Percentiles rank a stretch among this genome's conserved stretches.
phyloP scores from a whole-genome alignment of 306 rosid genomes.

The Quillaja saponaria region DNA sequence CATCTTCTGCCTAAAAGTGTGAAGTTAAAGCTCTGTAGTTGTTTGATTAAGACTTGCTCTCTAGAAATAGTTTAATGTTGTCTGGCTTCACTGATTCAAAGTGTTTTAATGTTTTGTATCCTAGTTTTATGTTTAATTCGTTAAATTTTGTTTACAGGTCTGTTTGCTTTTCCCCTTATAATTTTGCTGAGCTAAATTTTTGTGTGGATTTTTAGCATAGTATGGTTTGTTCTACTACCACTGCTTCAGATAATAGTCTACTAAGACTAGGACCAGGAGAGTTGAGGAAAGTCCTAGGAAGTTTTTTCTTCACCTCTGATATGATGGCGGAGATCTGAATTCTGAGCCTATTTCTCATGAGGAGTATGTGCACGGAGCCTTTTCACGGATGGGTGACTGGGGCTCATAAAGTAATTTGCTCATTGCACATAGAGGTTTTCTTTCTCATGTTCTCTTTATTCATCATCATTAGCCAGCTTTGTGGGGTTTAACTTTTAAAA shows the following conservation, averaged over 20 bases:
- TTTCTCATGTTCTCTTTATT: too few relatives aligned
- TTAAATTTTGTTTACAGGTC: not conserved
- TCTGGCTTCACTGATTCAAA: not conserved
- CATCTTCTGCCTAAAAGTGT: too few relatives aligned
- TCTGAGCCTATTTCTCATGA: not conserved
- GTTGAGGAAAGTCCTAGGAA: too few relatives aligned
- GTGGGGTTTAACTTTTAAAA: too few relatives aligned
- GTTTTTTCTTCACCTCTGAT: not conserved
- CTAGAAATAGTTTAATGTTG: conserved; percentile 1
- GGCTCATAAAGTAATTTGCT: too few relatives aligned
- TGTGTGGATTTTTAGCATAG: not conserved
- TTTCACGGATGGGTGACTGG: too few relatives aligned
- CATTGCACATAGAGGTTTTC: too few relatives aligned
- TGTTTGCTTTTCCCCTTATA: not conserved
- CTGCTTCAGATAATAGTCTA: too few relatives aligned
- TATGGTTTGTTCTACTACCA: conserved; percentile 1
- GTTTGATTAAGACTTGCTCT: conserved; percentile 9
- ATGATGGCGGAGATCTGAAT: conserved; percentile 1
- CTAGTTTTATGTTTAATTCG: not conserved
- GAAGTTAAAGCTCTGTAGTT: too few relatives aligned
- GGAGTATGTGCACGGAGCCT: too few relatives aligned
- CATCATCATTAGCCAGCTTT: too few relatives aligned
- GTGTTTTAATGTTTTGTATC: not conserved
- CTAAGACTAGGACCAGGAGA: too few relatives aligned
- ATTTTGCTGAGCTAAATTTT: not conserved